Base-by-base conservation (phyloP, 257 asterid genomes). In the Petunia axillaris region DNA sequence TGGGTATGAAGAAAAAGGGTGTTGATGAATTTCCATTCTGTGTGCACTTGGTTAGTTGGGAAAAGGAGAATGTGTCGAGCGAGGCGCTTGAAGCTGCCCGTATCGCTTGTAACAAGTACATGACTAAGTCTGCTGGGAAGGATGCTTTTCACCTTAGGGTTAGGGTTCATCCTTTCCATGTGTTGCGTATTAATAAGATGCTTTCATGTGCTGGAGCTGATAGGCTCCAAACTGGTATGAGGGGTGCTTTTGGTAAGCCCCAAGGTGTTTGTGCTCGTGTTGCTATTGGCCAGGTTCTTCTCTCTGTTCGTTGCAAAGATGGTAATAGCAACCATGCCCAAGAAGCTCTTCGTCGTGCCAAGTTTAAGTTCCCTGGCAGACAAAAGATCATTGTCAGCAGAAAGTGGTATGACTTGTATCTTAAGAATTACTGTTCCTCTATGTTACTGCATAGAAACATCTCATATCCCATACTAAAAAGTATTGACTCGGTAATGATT, bases 211-310 rank as follows among this genome's bases (percentile, higher is more conserved):
- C 84, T 38, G 84, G 84, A 40, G 84, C 84, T 40, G 84, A 81
- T 81, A 62, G 84, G 80, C 84, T 81, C 76, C 84, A 81, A 52
- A 81, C 84, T 9, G 84, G 84, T 62, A 81, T 81, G 84, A 74
- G 76, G 13, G 84, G 84, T 5, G 84, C 84, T 62, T 81, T 81
- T 0, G 84, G 84, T n/a, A 81, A 81, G 39, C 84, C 84, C 1
- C 84, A 59, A 48, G 84, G 84, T 6, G 73, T 65, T 8, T 81
- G 84, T 62, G 84, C 84, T 16, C 84, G 84, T 73, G 84, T 81
- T 62, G 80, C 84, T 41, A 81, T 81, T 50, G 84, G 84, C 2
- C 84, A 81, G 59, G 84, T 81, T 81, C 35, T 81, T 2, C 84
- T 81, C n/a, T 81, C 84, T 40, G 84, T 81, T 41, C 80, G 84